Percentiles rank a stretch among this genome's conserved stretches.
These are phyloP conservation scores for Claviceps pusilla DNA, from an alignment of 2,329 filamentous ascomycete species.

Conservation along the genomic window DNA sequence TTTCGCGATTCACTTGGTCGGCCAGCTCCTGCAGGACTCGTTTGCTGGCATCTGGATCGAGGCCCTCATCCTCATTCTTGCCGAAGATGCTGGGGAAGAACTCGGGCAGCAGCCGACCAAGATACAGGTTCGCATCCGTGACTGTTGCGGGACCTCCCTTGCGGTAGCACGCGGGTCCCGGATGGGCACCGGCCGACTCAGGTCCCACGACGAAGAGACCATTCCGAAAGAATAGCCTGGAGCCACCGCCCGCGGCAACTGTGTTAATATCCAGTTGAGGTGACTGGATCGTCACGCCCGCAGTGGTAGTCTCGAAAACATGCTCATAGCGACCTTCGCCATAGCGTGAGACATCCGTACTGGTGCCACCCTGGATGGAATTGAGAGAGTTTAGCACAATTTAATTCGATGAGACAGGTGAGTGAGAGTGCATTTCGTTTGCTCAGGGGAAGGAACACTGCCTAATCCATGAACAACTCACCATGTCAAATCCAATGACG, in stretches of 20 bases:
- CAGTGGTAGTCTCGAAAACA: conserved; percentile 59
- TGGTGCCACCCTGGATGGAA: conserved; percentile 40
- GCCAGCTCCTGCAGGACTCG: conserved; percentile 27
- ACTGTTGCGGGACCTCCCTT: conserved; percentile 58
- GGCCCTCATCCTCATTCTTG: conserved; percentile 10
- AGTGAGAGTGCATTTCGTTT: neutral
- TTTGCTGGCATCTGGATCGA: conserved; percentile 26
- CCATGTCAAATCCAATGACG: conserved; percentile 61
- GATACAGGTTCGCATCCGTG: conserved; percentile 56
- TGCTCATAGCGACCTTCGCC: conserved; percentile 27
- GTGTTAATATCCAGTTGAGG: conserved; percentile 74
- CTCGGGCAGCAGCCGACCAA: conserved; percentile 44
- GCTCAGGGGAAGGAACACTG: neutral
- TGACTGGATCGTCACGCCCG: conserved; percentile 63
- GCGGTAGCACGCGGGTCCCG: conserved; percentile 58
- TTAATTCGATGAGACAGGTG: neutral
- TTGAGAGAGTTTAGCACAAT: neutral
- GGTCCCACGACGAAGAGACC: conserved; percentile 60
- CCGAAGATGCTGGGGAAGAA: conserved; percentile 52
- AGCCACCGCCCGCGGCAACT: conserved; percentile 62
- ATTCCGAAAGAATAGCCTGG: conserved; percentile 54
- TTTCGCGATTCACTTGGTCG: conserved; percentile 22
- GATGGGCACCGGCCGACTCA: conserved; percentile 55
- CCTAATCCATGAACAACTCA: neutral
- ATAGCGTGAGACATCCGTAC: conserved; percentile 59